Evolutionary conservation across 225 moss, liverwort and hornwort genomes (phyloP), one percentile per base, ranked within the genome.

Genomic region (Sphagnum tenellum): DNA sequence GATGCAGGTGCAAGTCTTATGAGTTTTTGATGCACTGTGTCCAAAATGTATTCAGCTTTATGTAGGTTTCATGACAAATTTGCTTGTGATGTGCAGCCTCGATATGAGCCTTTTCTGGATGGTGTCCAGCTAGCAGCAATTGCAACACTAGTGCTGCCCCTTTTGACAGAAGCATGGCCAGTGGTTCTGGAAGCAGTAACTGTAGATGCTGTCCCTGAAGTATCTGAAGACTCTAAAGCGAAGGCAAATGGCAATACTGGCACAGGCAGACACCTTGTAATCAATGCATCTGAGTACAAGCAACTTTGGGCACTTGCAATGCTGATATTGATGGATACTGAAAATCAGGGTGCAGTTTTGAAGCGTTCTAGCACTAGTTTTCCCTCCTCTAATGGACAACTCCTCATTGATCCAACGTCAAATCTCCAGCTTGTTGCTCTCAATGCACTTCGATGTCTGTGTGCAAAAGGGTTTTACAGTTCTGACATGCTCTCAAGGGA

Each of bases 181-280:
- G 85, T 89, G 64, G 84, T 93, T 67, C 71, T 99, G 71, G 93
- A 90, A 81, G 98, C 98, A 62, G 89, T 99, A 56, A 87, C 93
- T 12, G 55, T 93, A 63, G 79, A 90, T 76, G 90, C 80, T 46
- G 62, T 55, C 79, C 86, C 98, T 78, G 79, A 75, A 2, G 61
- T 57, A 56, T 59, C 66, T 57, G 78, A 70, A 71, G 76, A 70
- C 61, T 9, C 50, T n/a, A 57, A 49, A 56, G 8, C 64, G 66
- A 68, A 78, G n/a, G 75, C 63, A 56, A 79, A 77, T 53, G 71
- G 11, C 8, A 73, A 70, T 56, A 59, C 66, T 54, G 55, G 10
- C 59, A 44, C 61, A 61, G 70, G 50, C 46, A 71, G 70, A 64
- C 75, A 86, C 51, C 66, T 88, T 47, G 79, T 84, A 64, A 78